phyloP scores from a whole-genome alignment of 2,329 filamentous ascomycete genomes.

The Cercospora zeae-maydis region DNA sequence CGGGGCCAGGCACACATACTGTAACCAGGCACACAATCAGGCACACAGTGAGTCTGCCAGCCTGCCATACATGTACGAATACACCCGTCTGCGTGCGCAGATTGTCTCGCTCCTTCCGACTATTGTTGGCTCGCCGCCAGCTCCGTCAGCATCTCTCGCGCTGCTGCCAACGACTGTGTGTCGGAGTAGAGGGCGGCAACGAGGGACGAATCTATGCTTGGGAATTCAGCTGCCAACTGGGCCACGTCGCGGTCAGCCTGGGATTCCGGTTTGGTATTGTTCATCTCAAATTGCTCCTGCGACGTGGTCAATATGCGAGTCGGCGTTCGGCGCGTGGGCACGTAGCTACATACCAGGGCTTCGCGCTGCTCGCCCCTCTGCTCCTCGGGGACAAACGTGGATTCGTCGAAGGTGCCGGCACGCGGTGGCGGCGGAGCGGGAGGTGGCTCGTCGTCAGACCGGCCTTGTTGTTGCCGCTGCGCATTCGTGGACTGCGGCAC shows the following conservation, averaged over 20 bases:
- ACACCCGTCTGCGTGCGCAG: too few species aligned
- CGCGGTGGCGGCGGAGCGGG: slow-evolving; percentile 22
- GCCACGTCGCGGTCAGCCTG: slow-evolving; percentile 43
- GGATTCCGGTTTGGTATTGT: slow-evolving; percentile 35
- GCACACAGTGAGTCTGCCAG: neutral
- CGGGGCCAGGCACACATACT: neutral
- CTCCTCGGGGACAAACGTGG: slow-evolving; percentile 40
- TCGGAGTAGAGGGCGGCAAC: slow-evolving; percentile 48
- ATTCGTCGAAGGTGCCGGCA: slow-evolving; percentile 34
- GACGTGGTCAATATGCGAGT: neutral
- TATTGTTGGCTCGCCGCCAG: slow-evolving; percentile 25
- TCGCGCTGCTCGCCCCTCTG: slow-evolving; percentile 38
- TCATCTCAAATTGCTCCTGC: slow-evolving; percentile 45
- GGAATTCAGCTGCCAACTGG: slow-evolving; percentile 43
- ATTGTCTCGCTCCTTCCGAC: neutral
- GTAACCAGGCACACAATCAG: neutral
- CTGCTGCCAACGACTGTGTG: slow-evolving; percentile 41
- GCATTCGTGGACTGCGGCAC: slow-evolving; percentile 2
- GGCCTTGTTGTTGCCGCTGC: slow-evolving; percentile 7
- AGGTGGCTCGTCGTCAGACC: slow-evolving; percentile 14
- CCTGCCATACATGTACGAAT: too few species aligned
- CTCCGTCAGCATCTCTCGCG: slow-evolving; percentile 45
- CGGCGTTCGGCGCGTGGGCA: neutral
- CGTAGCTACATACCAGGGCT: slow-evolving; percentile 27
- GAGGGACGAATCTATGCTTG: slow-evolving; percentile 43